These are phyloP conservation scores for Delonix regia DNA, from an alignment of 306 rosid species.

Conservation along the genomic window DNA sequence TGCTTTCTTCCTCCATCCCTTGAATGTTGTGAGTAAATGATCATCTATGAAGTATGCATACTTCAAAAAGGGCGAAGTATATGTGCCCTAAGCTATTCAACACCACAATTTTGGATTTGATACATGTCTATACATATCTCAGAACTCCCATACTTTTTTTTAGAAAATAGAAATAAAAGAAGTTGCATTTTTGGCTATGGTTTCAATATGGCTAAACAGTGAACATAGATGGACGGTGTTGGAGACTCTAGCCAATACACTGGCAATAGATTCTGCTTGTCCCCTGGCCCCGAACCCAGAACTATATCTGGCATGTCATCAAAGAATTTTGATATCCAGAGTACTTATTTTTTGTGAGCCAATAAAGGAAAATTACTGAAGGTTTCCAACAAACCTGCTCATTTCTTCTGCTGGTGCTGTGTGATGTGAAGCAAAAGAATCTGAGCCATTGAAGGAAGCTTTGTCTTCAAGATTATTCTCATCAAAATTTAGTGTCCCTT, in stretches of 20 bases:
- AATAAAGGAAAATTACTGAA: neutral
- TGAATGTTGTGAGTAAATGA: neutral
- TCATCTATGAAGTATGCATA: neutral
- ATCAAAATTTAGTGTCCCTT: neutral
- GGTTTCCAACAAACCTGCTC: slow-evolving; percentile 1
- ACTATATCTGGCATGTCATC: neutral
- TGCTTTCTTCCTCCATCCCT: neutral
- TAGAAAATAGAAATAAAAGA: neutral
- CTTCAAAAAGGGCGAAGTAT: neutral
- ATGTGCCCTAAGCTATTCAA: neutral
- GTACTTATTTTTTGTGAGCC: neutral
- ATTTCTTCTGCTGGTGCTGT: slow-evolving; percentile 7
- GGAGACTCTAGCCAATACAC: neutral
- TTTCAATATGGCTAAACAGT: neutral
- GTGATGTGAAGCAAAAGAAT: neutral
- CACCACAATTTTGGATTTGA: neutral
- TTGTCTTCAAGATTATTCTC: slow-evolving; percentile 18
- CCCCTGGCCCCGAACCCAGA: neutral
- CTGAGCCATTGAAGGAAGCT: slow-evolving; percentile 5
- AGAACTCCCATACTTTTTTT: neutral
- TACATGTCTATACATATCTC: neutral
- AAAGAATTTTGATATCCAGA: neutral
- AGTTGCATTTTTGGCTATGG: neutral
- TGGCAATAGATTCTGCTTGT: neutral
- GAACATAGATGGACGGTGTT: neutral